These are phyloP conservation scores for Baorangia bicolor DNA, from an alignment of 768 basidiomycete genomes.

Conservation along the genomic window DNA sequence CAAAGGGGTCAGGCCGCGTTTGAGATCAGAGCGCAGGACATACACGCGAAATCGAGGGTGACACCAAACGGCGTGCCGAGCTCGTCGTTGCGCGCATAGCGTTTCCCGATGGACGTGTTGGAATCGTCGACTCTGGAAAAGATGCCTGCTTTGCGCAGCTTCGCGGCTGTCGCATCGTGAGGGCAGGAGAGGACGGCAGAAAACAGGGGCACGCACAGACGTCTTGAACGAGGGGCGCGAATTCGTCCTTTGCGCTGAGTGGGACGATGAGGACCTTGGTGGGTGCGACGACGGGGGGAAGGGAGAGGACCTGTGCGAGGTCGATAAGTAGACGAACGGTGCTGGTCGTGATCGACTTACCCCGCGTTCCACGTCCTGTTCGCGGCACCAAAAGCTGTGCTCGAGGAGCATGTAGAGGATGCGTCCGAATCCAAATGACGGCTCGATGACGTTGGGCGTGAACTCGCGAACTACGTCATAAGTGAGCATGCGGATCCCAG, in stretches of 20 bases:
- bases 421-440: slow-evolving; percentile 96
- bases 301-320: slow-evolving; percentile 73
- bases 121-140: slow-evolving; percentile 96
- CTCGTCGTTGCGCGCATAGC: slow-evolving; percentile 97
- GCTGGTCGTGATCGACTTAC: slow-evolving; percentile 45
- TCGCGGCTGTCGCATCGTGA: slow-evolving; percentile 55
- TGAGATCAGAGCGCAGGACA: background rate
- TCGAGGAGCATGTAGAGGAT: slow-evolving; percentile 93
- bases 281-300: slow-evolving; percentile 87
- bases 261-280: slow-evolving; percentile 98
- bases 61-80: slow-evolving; percentile 96
- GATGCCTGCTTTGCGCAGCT: slow-evolving; percentile 85
- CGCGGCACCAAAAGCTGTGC: slow-evolving; percentile 94
- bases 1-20: background rate
- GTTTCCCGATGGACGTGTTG: slow-evolving; percentile 91
- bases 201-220: slow-evolving; percentile 68
- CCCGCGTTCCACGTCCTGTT: slow-evolving; percentile 86
- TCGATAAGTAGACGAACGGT: background rate
- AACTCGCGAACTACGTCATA: slow-evolving; percentile 79
- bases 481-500: slow-evolving; percentile 14
- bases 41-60: slow-evolving; percentile 93
- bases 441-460: slow-evolving; percentile 97
- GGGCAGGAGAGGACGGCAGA: background rate
- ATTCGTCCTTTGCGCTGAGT: slow-evolving; percentile 80
- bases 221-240: slow-evolving; percentile 80